These are phyloP conservation scores for Leccinum boreale DNA, from an alignment of 768 basidiomycete species.

Conservation along the genomic window DNA sequence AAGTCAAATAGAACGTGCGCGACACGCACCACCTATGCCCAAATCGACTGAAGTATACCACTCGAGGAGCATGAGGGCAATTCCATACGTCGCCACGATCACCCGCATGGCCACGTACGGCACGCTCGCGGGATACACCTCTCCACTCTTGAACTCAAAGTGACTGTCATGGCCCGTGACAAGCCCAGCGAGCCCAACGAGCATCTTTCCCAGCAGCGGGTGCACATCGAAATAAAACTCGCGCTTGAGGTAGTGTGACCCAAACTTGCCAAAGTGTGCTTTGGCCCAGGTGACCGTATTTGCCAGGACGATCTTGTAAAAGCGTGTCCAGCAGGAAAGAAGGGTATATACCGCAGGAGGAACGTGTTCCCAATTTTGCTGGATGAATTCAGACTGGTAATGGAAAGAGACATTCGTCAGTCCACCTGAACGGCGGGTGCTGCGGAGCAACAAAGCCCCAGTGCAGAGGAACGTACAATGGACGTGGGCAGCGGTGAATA, in stretches of 20 bases:
- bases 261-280: conserved; percentile 99
- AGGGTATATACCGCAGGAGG: conserved; percentile 86
- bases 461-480: conserved; percentile 40
- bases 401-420: neutral
- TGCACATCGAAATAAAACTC: conserved; percentile 99
- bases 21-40: conserved; percentile 78
- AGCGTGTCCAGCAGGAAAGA: conserved; percentile 92
- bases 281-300: conserved; percentile 96
- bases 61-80: conserved; percentile 90
- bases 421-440: neutral
- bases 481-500: conserved; percentile 66
- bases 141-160: conserved; percentile 95
- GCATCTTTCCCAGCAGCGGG: conserved; percentile 98
- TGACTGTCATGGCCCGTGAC: conserved; percentile 87
- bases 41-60: conserved; percentile 97
- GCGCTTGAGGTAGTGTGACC: conserved; percentile 95
- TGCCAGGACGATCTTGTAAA: conserved; percentile 85
- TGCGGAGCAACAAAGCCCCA: conserved; percentile 3
- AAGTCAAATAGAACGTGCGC: conserved; percentile 22
- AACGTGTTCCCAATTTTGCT: conserved; percentile 77
- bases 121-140: conserved; percentile 74
- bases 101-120: conserved; percentile 96
- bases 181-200: conserved; percentile 90
- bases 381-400: conserved; percentile 65
- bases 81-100: conserved; percentile 90